Conservation (phyloP, 192 early-diverging fungal genomes). For the Endogone sp. region DNA sequence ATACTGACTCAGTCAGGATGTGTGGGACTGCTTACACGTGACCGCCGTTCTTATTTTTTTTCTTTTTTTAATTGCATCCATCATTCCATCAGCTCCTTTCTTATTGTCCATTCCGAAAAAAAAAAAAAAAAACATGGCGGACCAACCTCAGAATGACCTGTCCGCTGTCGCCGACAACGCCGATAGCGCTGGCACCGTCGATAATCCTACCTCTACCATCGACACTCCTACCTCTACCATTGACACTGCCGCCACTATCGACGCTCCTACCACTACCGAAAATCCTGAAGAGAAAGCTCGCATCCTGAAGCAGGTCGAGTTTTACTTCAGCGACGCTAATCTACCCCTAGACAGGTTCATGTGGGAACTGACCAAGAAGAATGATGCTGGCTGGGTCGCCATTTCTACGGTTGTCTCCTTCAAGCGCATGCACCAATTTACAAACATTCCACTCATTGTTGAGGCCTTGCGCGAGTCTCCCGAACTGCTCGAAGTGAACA, state of each 20-base stretch:
- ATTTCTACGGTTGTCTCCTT: slow-evolving; percentile 46
- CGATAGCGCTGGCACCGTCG: no score
- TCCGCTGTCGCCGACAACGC: no score
- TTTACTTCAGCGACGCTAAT: slow-evolving; percentile 61
- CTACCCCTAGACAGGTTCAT: slow-evolving; percentile 54
- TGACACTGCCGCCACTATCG: not conserved
- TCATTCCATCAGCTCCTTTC: no score
- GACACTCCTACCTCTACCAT: not conserved
- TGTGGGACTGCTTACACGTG: no score
- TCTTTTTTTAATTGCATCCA: no score
- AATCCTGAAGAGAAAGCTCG: slow-evolving; percentile 27
- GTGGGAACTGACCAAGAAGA: slow-evolving; percentile 31
- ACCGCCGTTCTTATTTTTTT: no score
- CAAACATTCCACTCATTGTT: slow-evolving; percentile 36
- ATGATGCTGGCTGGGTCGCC: slow-evolving; percentile 43
- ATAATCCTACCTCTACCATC: no score
- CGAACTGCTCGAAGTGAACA: slow-evolving; percentile 50
- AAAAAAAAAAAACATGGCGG: no score
- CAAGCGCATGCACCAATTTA: slow-evolving; percentile 53
- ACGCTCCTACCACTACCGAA: not conserved
- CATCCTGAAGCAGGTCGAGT: slow-evolving; percentile 61
- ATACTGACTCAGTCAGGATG: no score
- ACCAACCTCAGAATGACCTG: no score
- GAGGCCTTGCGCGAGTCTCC: slow-evolving; percentile 50
- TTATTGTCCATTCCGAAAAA: no score